Conservation (phyloP, 1,139 yeast species). For the Lipomyces yarrowii region DNA sequence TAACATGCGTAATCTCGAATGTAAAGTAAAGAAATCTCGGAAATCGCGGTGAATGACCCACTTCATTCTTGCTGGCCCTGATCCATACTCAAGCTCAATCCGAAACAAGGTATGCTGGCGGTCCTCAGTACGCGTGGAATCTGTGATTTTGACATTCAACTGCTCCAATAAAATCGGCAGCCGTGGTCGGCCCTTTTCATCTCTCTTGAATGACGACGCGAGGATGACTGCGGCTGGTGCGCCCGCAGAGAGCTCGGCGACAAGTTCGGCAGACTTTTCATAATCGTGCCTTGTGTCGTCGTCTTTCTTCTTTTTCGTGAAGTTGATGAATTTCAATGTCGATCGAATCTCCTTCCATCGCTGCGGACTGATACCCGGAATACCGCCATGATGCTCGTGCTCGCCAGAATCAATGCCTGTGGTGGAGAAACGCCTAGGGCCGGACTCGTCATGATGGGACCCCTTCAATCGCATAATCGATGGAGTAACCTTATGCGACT, state of each 20-base stretch:
- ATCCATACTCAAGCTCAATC: conserved; percentile 83
- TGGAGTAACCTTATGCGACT: neutral
- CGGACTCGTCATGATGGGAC: neutral
- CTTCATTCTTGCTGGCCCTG: conserved; percentile 72
- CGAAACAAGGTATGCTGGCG: conserved; percentile 52
- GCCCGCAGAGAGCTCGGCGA: conserved; percentile 69
- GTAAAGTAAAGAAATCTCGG: conserved; percentile 69
- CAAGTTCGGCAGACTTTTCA: conserved; percentile 62
- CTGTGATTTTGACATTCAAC: conserved; percentile 66
- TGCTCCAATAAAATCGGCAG: conserved; percentile 81
- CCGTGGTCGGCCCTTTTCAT: conserved; percentile 70
- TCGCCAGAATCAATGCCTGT: neutral
- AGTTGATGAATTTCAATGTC: conserved; percentile 36
- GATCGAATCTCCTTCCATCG: conserved; percentile 38
- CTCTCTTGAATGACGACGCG: conserved; percentile 74
- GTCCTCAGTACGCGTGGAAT: conserved; percentile 52
- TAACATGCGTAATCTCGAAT: conserved; percentile 63
- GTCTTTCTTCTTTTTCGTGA: conserved; percentile 36
- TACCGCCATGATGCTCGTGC: neutral
- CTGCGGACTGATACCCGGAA: conserved; percentile 9
- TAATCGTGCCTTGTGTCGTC: conserved; percentile 37
- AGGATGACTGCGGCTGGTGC: conserved; percentile 77
- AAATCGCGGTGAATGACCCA: conserved; percentile 81
- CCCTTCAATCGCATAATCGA: conserved; percentile 1
- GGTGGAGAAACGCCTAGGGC: neutral